Percentiles rank a stretch among this genome's conserved stretches.
phyloP scores from a whole-genome alignment of 2,329 filamentous ascomycete genomes.

The Colletotrichum shisoi region DNA sequence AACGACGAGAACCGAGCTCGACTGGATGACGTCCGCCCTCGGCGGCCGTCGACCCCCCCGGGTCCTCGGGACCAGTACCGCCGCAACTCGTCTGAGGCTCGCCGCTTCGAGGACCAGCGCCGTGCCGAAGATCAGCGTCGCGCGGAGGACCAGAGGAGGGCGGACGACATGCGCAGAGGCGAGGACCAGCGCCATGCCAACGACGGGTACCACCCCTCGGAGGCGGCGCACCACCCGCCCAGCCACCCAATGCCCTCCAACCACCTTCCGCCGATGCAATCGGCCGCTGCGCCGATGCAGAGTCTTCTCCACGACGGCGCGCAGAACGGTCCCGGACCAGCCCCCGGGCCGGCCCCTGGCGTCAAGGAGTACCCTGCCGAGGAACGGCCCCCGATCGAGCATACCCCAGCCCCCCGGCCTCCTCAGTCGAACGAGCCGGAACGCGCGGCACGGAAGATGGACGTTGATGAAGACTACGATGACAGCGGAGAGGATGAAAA shows the following conservation, averaged over 20 bases:
- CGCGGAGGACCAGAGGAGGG: conserved; percentile 66
- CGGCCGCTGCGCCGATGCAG: conserved; percentile 64
- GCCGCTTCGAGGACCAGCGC: conserved; percentile 70
- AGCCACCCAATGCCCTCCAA: conserved; percentile 64
- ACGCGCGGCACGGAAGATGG: conserved; percentile 88
- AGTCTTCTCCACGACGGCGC: conserved; percentile 60
- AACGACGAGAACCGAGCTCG: conserved; percentile 88
- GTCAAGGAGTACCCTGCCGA: conserved; percentile 65
- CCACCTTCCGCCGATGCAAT: conserved; percentile 70
- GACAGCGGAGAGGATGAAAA: conserved; percentile 90
- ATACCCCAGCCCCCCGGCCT: conserved; percentile 55
- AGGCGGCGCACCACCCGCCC: conserved; percentile 85
- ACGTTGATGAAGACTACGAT: conserved; percentile 97
- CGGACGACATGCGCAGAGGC: conserved; percentile 60
- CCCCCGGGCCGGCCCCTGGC: conserved; percentile 51
- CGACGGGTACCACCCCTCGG: conserved; percentile 88
- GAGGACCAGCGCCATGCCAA: conserved; percentile 74
- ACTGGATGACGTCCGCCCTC: conserved; percentile 82
- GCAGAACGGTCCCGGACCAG: conserved; percentile 45
- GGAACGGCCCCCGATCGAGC: conserved; percentile 63
- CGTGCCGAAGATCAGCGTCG: conserved; percentile 65
- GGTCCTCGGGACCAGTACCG: conserved; percentile 70
- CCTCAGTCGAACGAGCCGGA: conserved; percentile 75
- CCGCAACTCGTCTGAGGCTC: conserved; percentile 77
- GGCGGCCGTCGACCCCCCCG: conserved; percentile 75